Evolutionary conservation across 2,329 filamentous ascomycete species (phyloP), one percentile per base, ranked within the genome.

Genomic region (Colletotrichum horii): DNA sequence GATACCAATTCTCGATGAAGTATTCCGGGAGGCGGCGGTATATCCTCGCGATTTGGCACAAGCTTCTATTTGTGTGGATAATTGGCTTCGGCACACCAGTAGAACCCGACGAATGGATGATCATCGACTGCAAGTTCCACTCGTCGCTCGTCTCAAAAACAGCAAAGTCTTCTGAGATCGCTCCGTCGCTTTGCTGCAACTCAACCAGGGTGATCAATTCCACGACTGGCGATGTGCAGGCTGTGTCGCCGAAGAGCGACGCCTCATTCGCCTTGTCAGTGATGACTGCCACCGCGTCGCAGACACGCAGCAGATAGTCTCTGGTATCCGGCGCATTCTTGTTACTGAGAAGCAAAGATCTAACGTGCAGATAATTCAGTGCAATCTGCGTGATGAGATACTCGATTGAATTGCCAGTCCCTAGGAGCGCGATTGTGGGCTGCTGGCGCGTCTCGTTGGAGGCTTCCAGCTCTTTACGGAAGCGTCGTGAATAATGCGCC

Each of bases 71-170:
- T 3, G 72, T 71, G 14, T 75, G 72, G 2, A 71, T 71, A 8
- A 75, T 66, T 4, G 72, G 68, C 30, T 75, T 75, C 5, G 72
- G 72, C 9, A 71, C 69, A 2, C 72, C 68, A 2, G 72, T 75
- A 5, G 72, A 75, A 14, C 72, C 72, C 12, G 72, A 75, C 3
- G 72, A 75, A 11, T 75, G 72, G n/a, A 75, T 75, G 4, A 75
- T 75, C 68, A 71, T 75, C 4, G 72, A 58, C 8, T 75, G 72
- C 11, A 71, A 9, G 24, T 71, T 75, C 72, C 72, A 75, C 14
- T 71, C 68, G 12, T 75, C 72, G 7, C n/a, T 26, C 24, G 68
- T 34, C 28, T 71, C 61, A 8, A 66, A 75, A 3, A 9, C 24
- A 1, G 19, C 6, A 8, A 6, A 4, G 4, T 22, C 22, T 22